Evolutionary conservation across 305 asterid genomes (phyloP).

Genomic region (Fraxinus angustifolia): DNA sequence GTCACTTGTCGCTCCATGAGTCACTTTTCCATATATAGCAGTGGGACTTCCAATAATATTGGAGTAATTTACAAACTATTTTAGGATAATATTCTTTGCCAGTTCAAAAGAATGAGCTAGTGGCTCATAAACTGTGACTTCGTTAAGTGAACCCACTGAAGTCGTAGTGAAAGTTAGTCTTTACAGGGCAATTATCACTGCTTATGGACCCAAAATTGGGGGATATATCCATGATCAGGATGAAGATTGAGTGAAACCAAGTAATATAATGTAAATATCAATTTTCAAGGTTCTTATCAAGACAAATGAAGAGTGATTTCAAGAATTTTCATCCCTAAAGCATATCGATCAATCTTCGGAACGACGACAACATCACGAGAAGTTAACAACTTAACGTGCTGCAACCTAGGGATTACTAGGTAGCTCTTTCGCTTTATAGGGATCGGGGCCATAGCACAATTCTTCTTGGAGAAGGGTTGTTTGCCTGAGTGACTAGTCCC

Average conservation of each 20-base stretch:
- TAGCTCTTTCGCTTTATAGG: neutral
- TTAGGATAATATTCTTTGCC: neutral
- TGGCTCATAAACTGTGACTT: neutral
- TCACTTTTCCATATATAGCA: slow-evolving; percentile 25
- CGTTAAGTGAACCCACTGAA: neutral
- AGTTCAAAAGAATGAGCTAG: neutral
- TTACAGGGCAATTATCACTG: neutral
- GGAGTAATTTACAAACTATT: slow-evolving; percentile 4
- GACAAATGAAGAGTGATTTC: neutral
- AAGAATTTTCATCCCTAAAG: neutral
- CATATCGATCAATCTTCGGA: neutral
- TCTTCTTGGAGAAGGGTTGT: neutral
- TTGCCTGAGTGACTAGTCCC: neutral
- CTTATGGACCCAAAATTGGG: neutral
- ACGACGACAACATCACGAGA: neutral
- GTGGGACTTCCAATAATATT: slow-evolving; percentile 13
- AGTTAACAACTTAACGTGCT: neutral
- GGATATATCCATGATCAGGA: neutral
- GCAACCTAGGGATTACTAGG: neutral
- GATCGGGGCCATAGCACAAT: neutral
- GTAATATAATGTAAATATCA: neutral
- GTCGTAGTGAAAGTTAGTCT: neutral
- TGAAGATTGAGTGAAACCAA: neutral
- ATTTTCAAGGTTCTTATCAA: neutral
- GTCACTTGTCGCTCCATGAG: neutral